These are phyloP conservation scores for Ampelocalamus luodianensis DNA, from an alignment of 176 grass and related monocot genomes.

Conservation along the genomic window DNA sequence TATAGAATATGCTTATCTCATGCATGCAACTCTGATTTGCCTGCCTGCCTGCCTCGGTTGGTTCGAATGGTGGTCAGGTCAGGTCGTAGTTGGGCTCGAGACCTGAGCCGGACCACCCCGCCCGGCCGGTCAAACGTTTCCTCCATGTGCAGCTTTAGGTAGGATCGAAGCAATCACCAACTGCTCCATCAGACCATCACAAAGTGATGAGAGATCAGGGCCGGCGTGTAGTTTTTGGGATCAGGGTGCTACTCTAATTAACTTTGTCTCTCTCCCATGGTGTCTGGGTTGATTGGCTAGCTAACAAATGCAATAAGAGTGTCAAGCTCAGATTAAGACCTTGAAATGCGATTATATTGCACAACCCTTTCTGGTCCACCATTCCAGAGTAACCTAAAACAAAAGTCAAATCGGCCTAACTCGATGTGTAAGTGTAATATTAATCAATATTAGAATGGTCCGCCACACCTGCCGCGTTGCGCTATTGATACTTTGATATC, in stretches of 20 bases:
- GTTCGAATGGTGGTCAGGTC: conserved; percentile 20
- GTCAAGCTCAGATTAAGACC: background rate
- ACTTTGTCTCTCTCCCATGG: background rate
- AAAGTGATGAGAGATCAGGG: too few species aligned
- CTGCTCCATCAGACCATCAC: background rate
- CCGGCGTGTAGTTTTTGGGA: background rate
- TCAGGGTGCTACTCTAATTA: background rate
- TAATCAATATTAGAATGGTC: too few species aligned
- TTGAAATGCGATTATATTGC: too few species aligned
- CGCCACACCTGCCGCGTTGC: too few species aligned
- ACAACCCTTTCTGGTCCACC: too few species aligned
- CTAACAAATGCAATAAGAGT: background rate
- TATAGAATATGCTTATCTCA: background rate
- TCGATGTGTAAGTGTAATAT: too few species aligned
- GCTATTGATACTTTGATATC: too few species aligned
- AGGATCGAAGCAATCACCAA: background rate
- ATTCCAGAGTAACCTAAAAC: too few species aligned
- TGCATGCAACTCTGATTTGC: background rate
- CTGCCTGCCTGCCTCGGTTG: conserved; percentile 11
- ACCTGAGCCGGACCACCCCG: conserved; percentile 26
- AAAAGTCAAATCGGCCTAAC: too few species aligned
- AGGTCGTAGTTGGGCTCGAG: conserved; percentile 51
- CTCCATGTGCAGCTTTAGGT: conserved; percentile 1
- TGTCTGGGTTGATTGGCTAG: background rate
- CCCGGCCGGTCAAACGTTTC: conserved; percentile 24